Base-by-base conservation (phyloP, 2,329 filamentous ascomycete genomes). In the Aspergillus jensenii region DNA sequence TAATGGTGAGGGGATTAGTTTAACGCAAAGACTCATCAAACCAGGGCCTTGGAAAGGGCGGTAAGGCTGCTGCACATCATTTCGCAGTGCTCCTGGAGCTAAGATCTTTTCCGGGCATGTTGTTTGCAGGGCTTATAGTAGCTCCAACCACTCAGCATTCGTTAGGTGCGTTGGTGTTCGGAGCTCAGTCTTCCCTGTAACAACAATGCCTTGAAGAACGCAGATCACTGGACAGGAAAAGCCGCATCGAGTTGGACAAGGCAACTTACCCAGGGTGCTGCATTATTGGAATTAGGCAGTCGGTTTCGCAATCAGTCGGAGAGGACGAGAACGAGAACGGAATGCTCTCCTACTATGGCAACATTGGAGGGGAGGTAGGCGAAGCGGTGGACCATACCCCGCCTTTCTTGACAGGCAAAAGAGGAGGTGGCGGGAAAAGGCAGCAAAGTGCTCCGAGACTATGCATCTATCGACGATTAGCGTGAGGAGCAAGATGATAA, bases 341-440 rank as follows among this genome's bases (percentile, higher is more conserved):
- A 49, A 25, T 37, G 14, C 2, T 48, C 35, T 27, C 31, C 40
- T 25, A 33, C 27, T 31, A 55, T n/a, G 51, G 51, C 48, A 37
- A 45, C 48, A 54, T 45, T 41, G 35, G 44, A 25, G 8, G 27
- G 14, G 45, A 17, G 25, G 17, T 19, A 37, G 31, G 45, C 44
- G 57, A 46, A 39, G 46, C 51, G 43, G 58, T 62, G 58, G 47
- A 27, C 43, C 44, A 31, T 51, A 59, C 58, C 58, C 58, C 60
- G 48, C 58, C 59, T 57, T 55, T 49, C 27, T 37, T 43, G 17
- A 51, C 39, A 46, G 44, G 21, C 33, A 47, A 46, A 14, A 46
- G 48, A 57, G 55, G 55, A 49, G 50, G 55, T 53, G 55, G 50
- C 49, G 55, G 49, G 31, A 44, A 41, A 44, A 35, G 27, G 43